These are phyloP conservation scores for Trichaptum fuscoviolaceum DNA, from an alignment of 768 basidiomycete genomes.

Conservation along the genomic window DNA sequence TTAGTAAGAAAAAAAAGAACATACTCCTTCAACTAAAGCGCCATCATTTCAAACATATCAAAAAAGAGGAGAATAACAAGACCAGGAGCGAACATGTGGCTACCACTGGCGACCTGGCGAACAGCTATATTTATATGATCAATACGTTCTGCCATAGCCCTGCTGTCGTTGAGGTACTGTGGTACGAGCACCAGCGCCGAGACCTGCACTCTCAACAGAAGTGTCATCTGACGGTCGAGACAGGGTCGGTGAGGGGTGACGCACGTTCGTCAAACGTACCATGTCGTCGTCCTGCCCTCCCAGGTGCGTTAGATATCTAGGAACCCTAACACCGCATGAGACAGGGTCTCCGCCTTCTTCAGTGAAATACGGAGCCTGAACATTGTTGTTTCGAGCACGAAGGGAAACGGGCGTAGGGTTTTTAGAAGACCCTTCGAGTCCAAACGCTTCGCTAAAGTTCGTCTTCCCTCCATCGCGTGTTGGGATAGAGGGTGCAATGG, in stretches of 20 bases:
- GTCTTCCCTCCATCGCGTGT: conserved; percentile 18
- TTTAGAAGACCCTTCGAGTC: conserved; percentile 21
- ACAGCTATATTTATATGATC: too few species aligned
- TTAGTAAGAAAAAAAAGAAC: too few species aligned
- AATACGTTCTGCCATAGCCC: too few species aligned
- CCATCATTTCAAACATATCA: too few species aligned
- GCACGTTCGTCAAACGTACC: not conserved
- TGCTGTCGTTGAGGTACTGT: not conserved
- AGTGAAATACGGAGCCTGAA: not conserved
- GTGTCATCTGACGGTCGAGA: not conserved
- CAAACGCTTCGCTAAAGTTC: conserved; percentile 37
- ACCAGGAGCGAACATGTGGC: too few species aligned
- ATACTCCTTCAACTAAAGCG: too few species aligned
- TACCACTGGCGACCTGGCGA: too few species aligned
- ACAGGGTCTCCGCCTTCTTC: not conserved
- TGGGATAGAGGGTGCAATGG: conserved; percentile 15
- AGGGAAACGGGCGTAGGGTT: conserved; percentile 4
- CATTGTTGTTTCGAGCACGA: not conserved
- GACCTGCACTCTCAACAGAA: not conserved
- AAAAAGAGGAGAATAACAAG: too few species aligned
- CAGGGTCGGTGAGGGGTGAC: not conserved
- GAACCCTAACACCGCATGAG: too few species aligned
- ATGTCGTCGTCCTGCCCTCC: not conserved
- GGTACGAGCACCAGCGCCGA: not conserved
- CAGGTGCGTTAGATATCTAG: not conserved